phyloP scores from a whole-genome alignment of 176 grass and related monocot genomes.

The Musa schizocarpa region DNA sequence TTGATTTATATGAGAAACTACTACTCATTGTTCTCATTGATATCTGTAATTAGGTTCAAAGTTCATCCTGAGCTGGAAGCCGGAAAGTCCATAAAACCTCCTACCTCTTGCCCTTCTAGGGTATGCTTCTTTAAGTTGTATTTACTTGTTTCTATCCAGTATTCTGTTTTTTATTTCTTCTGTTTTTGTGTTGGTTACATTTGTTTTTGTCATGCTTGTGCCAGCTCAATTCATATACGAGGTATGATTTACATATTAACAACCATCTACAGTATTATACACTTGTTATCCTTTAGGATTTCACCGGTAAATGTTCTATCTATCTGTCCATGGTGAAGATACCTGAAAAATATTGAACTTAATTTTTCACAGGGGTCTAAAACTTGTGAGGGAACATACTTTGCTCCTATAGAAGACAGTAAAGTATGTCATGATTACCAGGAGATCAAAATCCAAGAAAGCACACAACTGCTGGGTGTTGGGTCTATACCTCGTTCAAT shows the following conservation, averaged over 20 bases:
- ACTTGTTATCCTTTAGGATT: background rate
- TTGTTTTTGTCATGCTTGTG: background rate
- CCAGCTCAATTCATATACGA: background rate
- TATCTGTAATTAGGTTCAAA: slow-evolving; percentile 39
- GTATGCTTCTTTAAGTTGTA: slow-evolving; percentile 31
- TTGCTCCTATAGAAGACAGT: slow-evolving; percentile 50
- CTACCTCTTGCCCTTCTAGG: slow-evolving; percentile 49
- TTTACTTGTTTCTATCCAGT: background rate
- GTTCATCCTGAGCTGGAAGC: slow-evolving; percentile 76
- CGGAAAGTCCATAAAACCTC: slow-evolving; percentile 67
- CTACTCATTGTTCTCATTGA: background rate
- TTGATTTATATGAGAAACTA: background rate
- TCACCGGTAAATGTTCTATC: slow-evolving; percentile 18
- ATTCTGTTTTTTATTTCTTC: background rate
- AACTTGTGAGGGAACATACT: slow-evolving; percentile 46
- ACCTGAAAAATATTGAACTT: slow-evolving; percentile 17
- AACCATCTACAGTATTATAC: background rate
- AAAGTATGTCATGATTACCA: slow-evolving; percentile 79
- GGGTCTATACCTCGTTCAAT: slow-evolving; percentile 92
- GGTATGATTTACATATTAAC: too few species aligned
- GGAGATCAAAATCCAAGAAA: slow-evolving; percentile 99
- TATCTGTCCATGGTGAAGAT: background rate
- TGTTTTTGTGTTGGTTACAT: background rate
- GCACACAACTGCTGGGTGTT: slow-evolving; percentile 68
- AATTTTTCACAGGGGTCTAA: slow-evolving; percentile 40